phyloP scores from a whole-genome alignment of 1,139 yeast species.

The Lodderomyces orthopsilosis region DNA sequence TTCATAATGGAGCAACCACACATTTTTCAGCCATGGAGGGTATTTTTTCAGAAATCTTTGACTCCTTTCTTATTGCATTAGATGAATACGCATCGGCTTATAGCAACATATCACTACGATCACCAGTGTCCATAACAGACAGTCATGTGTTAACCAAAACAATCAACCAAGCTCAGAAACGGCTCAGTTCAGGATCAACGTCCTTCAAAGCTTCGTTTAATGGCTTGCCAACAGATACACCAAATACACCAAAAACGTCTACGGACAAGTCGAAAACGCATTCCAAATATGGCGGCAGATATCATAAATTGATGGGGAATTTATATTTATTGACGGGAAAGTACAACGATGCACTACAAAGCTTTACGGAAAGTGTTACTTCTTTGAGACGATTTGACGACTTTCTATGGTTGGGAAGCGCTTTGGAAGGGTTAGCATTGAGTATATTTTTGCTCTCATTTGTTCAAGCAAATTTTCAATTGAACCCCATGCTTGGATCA shows the following conservation, averaged over 20 bases:
- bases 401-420: conserved; percentile 82
- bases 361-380: conserved; percentile 69
- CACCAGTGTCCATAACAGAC: conserved; percentile 66
- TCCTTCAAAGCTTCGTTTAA: conserved; percentile 36
- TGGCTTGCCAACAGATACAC: conserved; percentile 9
- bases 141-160: conserved; percentile 49
- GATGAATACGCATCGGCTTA: conserved; percentile 69
- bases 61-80: conserved; percentile 46
- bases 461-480: conserved; percentile 55
- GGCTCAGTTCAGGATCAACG: conserved; percentile 38
- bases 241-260: conserved; percentile 6
- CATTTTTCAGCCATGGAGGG: conserved; percentile 57
- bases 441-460: conserved; percentile 61
- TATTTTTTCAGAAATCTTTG: conserved; percentile 56
- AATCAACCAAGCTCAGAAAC: conserved; percentile 50
- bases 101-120: conserved; percentile 66
- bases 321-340: conserved; percentile 80
- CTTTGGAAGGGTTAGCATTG: conserved; percentile 76
- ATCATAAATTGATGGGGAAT: conserved; percentile 71
- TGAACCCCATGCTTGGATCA: conserved; percentile 30
- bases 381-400: conserved; percentile 65
- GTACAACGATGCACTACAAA: conserved; percentile 63
- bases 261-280: conserved; percentile 26
- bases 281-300: conserved; percentile 58
- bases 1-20: conserved; percentile 21